Conservation (phyloP, 768 basidiomycete genomes). For the Lepiota venenata region DNA sequence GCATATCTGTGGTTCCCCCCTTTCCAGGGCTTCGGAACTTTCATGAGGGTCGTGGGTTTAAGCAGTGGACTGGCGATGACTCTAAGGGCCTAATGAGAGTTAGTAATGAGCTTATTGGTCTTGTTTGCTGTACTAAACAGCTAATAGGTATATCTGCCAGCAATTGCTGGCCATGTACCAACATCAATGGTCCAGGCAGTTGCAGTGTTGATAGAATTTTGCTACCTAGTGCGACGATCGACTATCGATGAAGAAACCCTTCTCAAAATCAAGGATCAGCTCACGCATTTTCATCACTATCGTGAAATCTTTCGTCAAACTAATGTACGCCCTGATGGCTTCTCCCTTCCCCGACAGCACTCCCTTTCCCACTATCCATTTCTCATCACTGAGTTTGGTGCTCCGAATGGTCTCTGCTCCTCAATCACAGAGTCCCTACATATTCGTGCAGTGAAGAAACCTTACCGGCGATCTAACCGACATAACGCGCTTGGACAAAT, state of each 20-base stretch:
- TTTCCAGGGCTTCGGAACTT: conserved; percentile 22
- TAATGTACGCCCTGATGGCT: conserved; percentile 11
- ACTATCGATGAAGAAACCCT: conserved; percentile 11
- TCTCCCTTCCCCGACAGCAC: conserved; percentile 23
- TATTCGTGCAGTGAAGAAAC: too few species aligned
- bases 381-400: conserved; percentile 19
- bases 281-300: conserved; percentile 23
- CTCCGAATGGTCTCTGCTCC: conserved; percentile 27
- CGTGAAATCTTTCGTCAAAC: conserved; percentile 25
- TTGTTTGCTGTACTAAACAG: neutral
- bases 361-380: conserved; percentile 17
- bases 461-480: conserved; percentile 28
- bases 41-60: conserved; percentile 24
- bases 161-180: conserved; percentile 17
- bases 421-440: too few species aligned
- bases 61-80: conserved; percentile 35
- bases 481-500: conserved; percentile 32
- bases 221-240: conserved; percentile 19
- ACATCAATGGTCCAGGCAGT: conserved; percentile 18
- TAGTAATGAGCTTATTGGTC: neutral
- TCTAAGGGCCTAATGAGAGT: conserved; percentile 37
- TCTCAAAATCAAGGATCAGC: conserved; percentile 13
- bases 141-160: conserved; percentile 19
- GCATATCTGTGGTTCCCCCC: conserved; percentile 21
- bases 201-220: conserved; percentile 29